phyloP scores from a whole-genome alignment of 371 early-diverging fungal genomes.

The Fennellomyces sp. region DNA sequence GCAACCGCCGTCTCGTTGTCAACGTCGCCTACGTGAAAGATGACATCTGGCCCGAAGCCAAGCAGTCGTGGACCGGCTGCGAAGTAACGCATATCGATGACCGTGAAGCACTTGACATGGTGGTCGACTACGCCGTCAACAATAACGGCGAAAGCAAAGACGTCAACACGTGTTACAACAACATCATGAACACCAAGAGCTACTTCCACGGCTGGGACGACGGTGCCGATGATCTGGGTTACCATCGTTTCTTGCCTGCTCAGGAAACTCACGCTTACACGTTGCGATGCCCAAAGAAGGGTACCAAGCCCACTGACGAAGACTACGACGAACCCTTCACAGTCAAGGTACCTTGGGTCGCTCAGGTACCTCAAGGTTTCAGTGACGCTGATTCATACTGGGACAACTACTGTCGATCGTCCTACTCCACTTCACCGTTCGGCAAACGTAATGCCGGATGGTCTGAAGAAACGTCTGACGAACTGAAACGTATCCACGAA shows the following conservation, averaged over 20 bases:
- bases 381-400: slow-evolving; percentile 42
- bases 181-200: slow-evolving; percentile 56
- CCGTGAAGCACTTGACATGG: slow-evolving; percentile 49
- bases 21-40: slow-evolving; percentile 56
- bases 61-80: slow-evolving; percentile 46
- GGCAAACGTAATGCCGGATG: slow-evolving; percentile 16
- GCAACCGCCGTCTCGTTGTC: slow-evolving; percentile 38
- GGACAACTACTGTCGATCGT: slow-evolving; percentile 42
- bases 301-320: slow-evolving; percentile 39
- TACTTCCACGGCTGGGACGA: slow-evolving; percentile 61
- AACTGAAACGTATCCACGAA: slow-evolving; percentile 38
- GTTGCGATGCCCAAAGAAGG: slow-evolving; percentile 44
- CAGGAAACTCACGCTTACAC: slow-evolving; percentile 52
- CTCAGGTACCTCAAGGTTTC: slow-evolving; percentile 42
- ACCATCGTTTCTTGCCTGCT: slow-evolving; percentile 56
- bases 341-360: slow-evolving; percentile 54
- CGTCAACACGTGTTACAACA: slow-evolving; percentile 53
- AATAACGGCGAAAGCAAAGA: slow-evolving; percentile 60
- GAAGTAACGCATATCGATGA: slow-evolving; percentile 55
- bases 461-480: slow-evolving; percentile 25
- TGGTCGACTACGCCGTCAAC: slow-evolving; percentile 56
- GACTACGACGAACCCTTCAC: slow-evolving; percentile 50
- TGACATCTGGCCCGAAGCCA: slow-evolving; percentile 53
- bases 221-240: slow-evolving; percentile 57
- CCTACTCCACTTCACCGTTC: slow-evolving; percentile 20